phyloP scores from a whole-genome alignment of 192 early-diverging fungal species.

The Podochytrium sp. region DNA sequence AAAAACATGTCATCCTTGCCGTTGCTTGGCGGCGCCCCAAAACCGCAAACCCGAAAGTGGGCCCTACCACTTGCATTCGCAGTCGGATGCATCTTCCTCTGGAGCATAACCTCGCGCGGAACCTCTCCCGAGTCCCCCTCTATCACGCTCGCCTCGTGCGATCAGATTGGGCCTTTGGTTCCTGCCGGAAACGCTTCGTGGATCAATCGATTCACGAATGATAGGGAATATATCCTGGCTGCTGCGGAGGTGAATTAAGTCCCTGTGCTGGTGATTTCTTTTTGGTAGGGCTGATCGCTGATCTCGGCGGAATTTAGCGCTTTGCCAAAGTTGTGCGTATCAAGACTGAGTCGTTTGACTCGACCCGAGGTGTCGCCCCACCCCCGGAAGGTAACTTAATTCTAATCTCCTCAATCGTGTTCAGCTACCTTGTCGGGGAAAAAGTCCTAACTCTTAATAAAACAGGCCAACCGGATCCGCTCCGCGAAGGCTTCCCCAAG shows the following conservation, averaged over 20 bases:
- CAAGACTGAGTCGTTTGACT: slow-evolving; percentile 44
- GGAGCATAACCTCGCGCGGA: not conserved
- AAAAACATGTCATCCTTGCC: not conserved
- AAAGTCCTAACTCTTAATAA: too few relatives aligned
- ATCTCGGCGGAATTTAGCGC: too few relatives aligned
- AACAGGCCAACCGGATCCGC: slow-evolving; percentile 28
- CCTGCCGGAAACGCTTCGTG: slow-evolving; percentile 1
- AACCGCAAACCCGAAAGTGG: not conserved
- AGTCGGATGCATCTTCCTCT: not conserved
- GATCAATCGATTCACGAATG: slow-evolving; percentile 1
- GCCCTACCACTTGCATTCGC: not conserved
- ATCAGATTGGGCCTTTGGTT: not conserved
- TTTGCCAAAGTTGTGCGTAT: slow-evolving; percentile 44
- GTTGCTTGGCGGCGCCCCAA: not conserved
- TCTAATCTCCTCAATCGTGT: too few relatives aligned
- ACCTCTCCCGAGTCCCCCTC: not conserved
- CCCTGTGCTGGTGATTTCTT: not conserved
- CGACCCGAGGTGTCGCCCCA: slow-evolving; percentile 32
- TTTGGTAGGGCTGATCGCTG: not conserved
- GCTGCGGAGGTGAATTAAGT: slow-evolving; percentile 2
- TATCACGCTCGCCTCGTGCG: slow-evolving; percentile 6
- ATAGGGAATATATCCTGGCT: slow-evolving; percentile 11
- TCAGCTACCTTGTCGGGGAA: too few relatives aligned
- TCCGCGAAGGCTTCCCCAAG: slow-evolving; percentile 26
- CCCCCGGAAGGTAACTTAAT: slow-evolving; percentile 20